These are phyloP conservation scores for Turritis glabra DNA, from an alignment of 345 rosid genomes.

Conservation along the genomic window DNA sequence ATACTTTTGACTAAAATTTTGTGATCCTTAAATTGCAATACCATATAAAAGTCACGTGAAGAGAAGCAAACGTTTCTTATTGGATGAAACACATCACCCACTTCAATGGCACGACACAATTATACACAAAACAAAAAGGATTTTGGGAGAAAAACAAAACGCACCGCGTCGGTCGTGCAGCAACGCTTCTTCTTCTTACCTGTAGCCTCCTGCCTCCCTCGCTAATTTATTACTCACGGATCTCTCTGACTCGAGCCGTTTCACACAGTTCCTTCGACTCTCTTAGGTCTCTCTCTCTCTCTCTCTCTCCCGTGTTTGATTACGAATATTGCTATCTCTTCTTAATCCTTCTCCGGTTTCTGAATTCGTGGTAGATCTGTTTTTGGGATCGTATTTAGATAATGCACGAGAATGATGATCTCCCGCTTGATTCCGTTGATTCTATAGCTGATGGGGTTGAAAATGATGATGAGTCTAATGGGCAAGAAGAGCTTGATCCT, in stretches of 20 bases:
- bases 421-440: conserved; percentile 33
- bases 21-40: background rate
- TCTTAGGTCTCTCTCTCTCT: background rate
- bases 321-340: background rate
- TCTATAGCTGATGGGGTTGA: conserved; percentile 34
- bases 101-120: conserved; percentile 32
- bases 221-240: conserved; percentile 19
- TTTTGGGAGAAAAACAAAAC: conserved; percentile 26
- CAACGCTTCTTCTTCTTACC: conserved; percentile 20
- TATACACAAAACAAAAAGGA: background rate
- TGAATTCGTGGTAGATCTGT: conserved; percentile 39
- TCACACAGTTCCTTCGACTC: background rate
- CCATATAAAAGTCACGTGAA: conserved; percentile 3
- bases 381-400: conserved; percentile 23
- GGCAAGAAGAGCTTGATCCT: conserved; percentile 30
- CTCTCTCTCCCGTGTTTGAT: background rate
- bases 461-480: conserved; percentile 32
- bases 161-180: conserved; percentile 41
- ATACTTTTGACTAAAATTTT: background rate
- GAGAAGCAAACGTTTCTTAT: conserved; percentile 22
- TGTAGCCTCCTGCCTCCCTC: background rate
- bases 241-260: conserved; percentile 23
- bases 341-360: background rate
- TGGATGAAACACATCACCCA: conserved; percentile 36
- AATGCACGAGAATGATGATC: conserved; percentile 52